These are phyloP conservation scores for Phytopythium chamaehyphon DNA, from an alignment of 352 stramenopile species.

Conservation along the genomic window DNA sequence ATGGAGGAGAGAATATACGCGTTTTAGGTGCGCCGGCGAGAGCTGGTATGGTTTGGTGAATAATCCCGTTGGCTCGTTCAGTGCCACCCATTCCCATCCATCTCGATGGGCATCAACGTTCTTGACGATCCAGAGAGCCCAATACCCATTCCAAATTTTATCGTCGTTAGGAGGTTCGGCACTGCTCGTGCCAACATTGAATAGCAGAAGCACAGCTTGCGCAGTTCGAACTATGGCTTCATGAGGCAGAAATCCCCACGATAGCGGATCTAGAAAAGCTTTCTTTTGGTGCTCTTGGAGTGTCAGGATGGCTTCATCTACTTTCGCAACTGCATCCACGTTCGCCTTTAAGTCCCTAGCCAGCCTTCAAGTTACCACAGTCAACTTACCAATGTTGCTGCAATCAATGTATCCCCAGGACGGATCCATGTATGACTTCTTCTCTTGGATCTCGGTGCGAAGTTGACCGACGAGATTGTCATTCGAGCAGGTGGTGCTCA, in stretches of 20 bases:
- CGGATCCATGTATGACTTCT: conserved; percentile 33
- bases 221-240: conserved; percentile 38
- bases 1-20: conserved; percentile 27
- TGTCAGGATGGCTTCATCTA: conserved; percentile 57
- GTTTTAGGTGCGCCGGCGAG: conserved; percentile 29
- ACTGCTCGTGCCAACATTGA: conserved; percentile 27
- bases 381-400: conserved; percentile 52
- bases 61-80: conserved; percentile 56
- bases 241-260: conserved; percentile 50
- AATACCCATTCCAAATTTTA: conserved; percentile 39
- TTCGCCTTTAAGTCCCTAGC: too few species aligned
- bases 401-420: conserved; percentile 54
- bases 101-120: conserved; percentile 64
- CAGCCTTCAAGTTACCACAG: too few species aligned
- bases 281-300: conserved; percentile 51
- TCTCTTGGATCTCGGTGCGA: conserved; percentile 27
- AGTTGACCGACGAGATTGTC: too few species aligned
- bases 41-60: conserved; percentile 74
- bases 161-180: conserved; percentile 15
- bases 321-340: conserved; percentile 44
- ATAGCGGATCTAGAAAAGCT: conserved; percentile 60
- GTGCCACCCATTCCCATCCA: conserved; percentile 61
- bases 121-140: conserved; percentile 72
- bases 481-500: too few species aligned
- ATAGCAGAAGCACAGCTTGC: conserved; percentile 54